Evolutionary conservation across 495 filamentous ascomycete genomes (phyloP), one percentile per base, ranked within the genome.

Genomic region (Xylaria bambusicola): DNA sequence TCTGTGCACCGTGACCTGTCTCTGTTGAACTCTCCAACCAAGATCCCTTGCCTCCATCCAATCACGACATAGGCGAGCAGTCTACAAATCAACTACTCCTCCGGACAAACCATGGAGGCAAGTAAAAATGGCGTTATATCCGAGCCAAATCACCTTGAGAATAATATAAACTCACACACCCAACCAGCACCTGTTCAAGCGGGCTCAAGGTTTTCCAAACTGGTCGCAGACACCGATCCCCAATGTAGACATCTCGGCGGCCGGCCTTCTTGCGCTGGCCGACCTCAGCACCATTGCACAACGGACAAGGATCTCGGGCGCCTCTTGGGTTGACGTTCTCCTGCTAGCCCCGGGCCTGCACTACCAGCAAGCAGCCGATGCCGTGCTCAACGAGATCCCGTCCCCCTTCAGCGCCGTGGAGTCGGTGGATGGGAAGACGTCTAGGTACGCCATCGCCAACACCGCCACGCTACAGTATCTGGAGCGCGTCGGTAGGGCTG

Each of bases 341-440:
- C 65, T 86, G 23, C 73, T 87, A 0, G 82, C 80, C 15, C 85
- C 85, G 0, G 84, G 84, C 2, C 62, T 87, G 42, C 84, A 87
- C 71, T 78, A 77, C 49, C 83, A 87, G 60, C 84, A 87, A 62
- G 66, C 73, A 4, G 83, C 81, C n/a, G 79, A 79, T 13, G 71
- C 73, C 24, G 57, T 60, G 48, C 64, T 85, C 36, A 62, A 54
- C 23, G 65, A 65, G 7, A 42, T 65, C 31, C 50, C 62, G 18
- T 65, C 62, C 18, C 55, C 65, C 23, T 66, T 66, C 49, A 45
- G 58, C 61, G 67, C 76, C 59, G 24, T 71, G 62, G 62, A 81
- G 71, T 24, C 77, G 65, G 62, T 60, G 23, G 68, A 60, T 40
- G 68, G 66, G 35, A 60, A 63, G 13, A 59, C 66, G 3, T 61